Conservation (phyloP, 805 yeast genomes). For the Pichia sporocuriosa region DNA sequence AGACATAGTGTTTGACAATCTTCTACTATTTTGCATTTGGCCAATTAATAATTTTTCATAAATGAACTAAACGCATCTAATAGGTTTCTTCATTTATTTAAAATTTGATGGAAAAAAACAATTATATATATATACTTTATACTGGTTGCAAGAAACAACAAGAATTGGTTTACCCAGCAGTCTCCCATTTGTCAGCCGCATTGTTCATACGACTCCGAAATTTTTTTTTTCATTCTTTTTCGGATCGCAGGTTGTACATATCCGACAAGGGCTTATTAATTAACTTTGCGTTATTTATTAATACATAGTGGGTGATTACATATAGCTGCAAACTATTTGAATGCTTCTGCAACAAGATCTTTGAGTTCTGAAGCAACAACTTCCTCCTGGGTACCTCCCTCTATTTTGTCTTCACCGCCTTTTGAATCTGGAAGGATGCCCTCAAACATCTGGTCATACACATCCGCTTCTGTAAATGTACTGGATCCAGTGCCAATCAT, state of each 20-base stretch:
- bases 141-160: too few relatives aligned
- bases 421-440: constrained; percentile 5
- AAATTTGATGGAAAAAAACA: too few relatives aligned
- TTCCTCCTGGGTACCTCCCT: constrained; percentile 8
- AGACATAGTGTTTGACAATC: constrained; percentile 6
- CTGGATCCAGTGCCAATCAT: too few relatives aligned
- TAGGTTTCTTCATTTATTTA: too few relatives aligned
- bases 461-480: constrained; percentile 12
- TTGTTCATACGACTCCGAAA: too few relatives aligned
- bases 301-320: too few relatives aligned
- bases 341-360: constrained; percentile 31
- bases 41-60: not conserved
- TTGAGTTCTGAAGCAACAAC: constrained; percentile 27
- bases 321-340: constrained; percentile 15
- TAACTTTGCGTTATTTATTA: too few relatives aligned
- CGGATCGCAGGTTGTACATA: constrained; percentile 7
- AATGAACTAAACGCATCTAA: not conserved
- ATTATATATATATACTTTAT: too few relatives aligned
- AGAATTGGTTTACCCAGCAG: too few relatives aligned
- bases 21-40: constrained; percentile 4
- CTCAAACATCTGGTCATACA: constrained; percentile 21
- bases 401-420: not conserved
- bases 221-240: not conserved
- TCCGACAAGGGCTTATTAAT: too few relatives aligned
- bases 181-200: too few relatives aligned